A percentile compares a stretch with the other conserved stretches of the same genome.
phyloP scores from a whole-genome alignment of 2,329 filamentous ascomycete genomes.

The Hymenoscyphus infarciens region DNA sequence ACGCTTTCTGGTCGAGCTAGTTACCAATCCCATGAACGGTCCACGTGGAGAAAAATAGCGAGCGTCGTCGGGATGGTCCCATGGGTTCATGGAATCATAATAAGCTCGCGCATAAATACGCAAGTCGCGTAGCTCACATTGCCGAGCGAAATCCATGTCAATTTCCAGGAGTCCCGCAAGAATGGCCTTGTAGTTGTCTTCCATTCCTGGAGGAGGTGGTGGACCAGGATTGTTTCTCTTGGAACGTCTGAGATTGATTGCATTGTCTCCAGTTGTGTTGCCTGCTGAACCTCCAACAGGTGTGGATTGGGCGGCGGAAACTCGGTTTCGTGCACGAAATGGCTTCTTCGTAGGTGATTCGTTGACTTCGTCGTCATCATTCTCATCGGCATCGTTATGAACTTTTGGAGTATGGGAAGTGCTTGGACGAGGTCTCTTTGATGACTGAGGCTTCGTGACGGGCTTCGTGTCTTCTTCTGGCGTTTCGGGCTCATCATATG shows the following conservation, averaged over 20 bases:
- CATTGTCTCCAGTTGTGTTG: too few relatives aligned
- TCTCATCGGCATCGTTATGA: too few relatives aligned
- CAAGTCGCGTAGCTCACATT: background rate
- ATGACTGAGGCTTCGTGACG: background rate
- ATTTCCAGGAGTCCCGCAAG: background rate
- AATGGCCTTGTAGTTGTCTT: background rate
- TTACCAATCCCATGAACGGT: too few relatives aligned
- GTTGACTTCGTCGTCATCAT: too few relatives aligned
- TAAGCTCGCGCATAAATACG: background rate
- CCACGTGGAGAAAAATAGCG: too few relatives aligned
- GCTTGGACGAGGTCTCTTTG: background rate
- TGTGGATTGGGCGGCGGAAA: too few relatives aligned
- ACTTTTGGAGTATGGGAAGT: background rate
- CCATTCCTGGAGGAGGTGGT: background rate
- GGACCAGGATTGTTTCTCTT: background rate
- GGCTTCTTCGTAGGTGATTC: too few relatives aligned
- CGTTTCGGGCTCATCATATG: background rate
- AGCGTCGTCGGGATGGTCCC: background rate
- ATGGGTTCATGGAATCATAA: background rate
- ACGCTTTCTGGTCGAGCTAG: too few relatives aligned
- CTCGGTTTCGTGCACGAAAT: too few relatives aligned
- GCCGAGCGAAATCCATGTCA: background rate
- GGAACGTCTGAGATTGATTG: background rate
- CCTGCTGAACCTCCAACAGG: too few relatives aligned
- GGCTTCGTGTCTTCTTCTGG: background rate